A percentile compares a stretch with the other conserved stretches of the same genome.
Conservation (phyloP, 768 basidiomycete species). For the Sistotremastrum suecicum region DNA sequence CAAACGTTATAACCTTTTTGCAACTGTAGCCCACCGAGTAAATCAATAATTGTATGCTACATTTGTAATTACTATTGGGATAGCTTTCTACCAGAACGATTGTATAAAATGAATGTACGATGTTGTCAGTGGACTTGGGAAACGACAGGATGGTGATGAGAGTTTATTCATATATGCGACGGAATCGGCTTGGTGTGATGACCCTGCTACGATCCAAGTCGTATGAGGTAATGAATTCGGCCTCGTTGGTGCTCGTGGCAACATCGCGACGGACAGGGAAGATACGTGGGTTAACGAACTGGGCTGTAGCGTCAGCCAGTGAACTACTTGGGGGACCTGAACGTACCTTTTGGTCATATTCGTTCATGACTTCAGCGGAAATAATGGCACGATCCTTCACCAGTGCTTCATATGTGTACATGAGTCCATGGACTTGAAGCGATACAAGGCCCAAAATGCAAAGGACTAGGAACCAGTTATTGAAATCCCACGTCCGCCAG, state of each 20-base stretch:
- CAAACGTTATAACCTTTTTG: too few species aligned
- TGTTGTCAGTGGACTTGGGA: too few species aligned
- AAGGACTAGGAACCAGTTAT: conserved; percentile 65
- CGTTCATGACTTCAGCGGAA: conserved; percentile 67
- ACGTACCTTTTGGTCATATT: conserved; percentile 69
- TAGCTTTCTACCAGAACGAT: too few species aligned
- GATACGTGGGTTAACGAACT: conserved; percentile 79
- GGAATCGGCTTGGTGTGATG: too few species aligned
- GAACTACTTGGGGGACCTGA: background rate
- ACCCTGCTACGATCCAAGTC: too few species aligned
- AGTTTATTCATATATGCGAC: too few species aligned
- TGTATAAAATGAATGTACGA: too few species aligned
- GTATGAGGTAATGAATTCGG: conserved; percentile 42
- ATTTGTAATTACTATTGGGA: too few species aligned
- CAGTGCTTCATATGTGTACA: conserved; percentile 43
- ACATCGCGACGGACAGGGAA: conserved; percentile 66
- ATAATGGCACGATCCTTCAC: conserved; percentile 66
- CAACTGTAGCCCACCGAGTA: too few species aligned
- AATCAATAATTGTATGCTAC: too few species aligned
- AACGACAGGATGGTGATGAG: too few species aligned
- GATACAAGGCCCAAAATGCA: conserved; percentile 55
- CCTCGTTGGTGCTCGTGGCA: conserved; percentile 75
- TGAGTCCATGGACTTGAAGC: conserved; percentile 45
- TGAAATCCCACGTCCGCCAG: conserved; percentile 55
- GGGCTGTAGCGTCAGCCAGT: background rate